Percentiles rank a stretch among this genome's conserved stretches.
These are phyloP conservation scores for Saccharomycopsis hybrid DNA, from an alignment of 1,139 yeast species.

Conservation along the genomic window DNA sequence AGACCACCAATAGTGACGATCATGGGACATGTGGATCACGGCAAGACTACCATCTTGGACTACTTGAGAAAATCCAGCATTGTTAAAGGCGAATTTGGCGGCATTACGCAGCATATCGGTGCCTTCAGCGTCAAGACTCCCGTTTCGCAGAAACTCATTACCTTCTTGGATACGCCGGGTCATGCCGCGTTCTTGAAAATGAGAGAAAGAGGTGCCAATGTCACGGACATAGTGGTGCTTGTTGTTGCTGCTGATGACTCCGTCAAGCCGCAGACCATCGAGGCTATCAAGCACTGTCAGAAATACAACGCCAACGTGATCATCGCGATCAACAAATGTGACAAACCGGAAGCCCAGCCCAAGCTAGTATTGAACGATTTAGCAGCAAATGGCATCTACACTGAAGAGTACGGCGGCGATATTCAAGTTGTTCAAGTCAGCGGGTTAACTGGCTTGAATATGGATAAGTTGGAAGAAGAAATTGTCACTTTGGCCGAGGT, in stretches of 20 bases:
- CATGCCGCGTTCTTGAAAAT: slow-evolving; percentile 95
- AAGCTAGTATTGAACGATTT: slow-evolving; percentile 74
- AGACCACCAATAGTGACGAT: slow-evolving; percentile 95
- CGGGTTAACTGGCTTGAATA: slow-evolving; percentile 78
- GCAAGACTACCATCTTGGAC: slow-evolving; percentile 91
- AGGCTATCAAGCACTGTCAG: slow-evolving; percentile 90
- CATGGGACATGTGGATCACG: slow-evolving; percentile 99
- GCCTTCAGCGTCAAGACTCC: slow-evolving; percentile 87
- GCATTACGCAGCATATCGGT: slow-evolving; percentile 97
- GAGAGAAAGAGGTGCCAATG: slow-evolving; percentile 94
- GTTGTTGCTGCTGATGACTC: slow-evolving; percentile 99
- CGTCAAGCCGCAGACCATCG: slow-evolving; percentile 95
- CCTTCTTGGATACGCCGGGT: slow-evolving; percentile 96
- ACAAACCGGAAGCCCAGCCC: slow-evolving; percentile 65
- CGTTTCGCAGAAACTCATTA: slow-evolving; percentile 63
- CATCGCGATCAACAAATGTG: slow-evolving; percentile 91
- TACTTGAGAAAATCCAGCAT: slow-evolving; percentile 76
- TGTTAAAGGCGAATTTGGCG: slow-evolving; percentile 86
- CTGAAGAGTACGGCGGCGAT: slow-evolving; percentile 94
- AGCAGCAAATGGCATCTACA: slow-evolving; percentile 70
- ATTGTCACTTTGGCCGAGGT: slow-evolving; percentile 80
- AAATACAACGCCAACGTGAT: slow-evolving; percentile 70
- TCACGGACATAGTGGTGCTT: slow-evolving; percentile 85
- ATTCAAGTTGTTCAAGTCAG: slow-evolving; percentile 85
- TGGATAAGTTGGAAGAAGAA: slow-evolving; percentile 87